A percentile compares a stretch with the other conserved stretches of the same genome.
Conservation (phyloP, 495 filamentous ascomycete species). For the Hamigera avellanea region DNA sequence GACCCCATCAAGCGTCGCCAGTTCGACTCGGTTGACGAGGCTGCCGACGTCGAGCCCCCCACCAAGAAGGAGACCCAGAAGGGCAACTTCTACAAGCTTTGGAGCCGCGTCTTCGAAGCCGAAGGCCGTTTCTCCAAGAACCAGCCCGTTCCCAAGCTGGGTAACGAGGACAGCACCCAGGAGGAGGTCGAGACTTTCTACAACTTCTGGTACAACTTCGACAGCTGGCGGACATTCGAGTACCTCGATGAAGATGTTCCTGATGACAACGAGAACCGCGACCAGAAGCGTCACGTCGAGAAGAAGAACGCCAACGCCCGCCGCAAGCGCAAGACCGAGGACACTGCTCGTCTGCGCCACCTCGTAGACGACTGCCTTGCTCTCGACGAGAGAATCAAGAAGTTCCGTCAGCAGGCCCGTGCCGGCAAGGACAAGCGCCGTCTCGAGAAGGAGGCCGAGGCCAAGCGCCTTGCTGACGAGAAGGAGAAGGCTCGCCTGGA, state of each 20-base stretch:
- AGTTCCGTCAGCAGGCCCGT: conserved; percentile 81
- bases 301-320: conserved; percentile 95
- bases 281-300: conserved; percentile 96
- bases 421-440: conserved; percentile 91
- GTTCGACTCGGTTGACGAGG: conserved; percentile 92
- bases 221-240: conserved; percentile 95
- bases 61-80: conserved; percentile 77
- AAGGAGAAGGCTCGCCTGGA: conserved; percentile 65
- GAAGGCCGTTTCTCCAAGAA: conserved; percentile 86
- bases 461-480: conserved; percentile 72
- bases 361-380: conserved; percentile 75
- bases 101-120: conserved; percentile 73
- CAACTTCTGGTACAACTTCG: conserved; percentile 99
- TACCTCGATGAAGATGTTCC: conserved; percentile 98
- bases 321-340: conserved; percentile 98
- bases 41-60: conserved; percentile 81
- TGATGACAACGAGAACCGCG: conserved; percentile 95
- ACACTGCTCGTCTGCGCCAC: conserved; percentile 77
- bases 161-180: conserved; percentile 73
- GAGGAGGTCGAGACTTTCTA: conserved; percentile 91
- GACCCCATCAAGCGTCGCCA: conserved; percentile 90
- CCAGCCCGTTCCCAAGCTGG: conserved; percentile 74
- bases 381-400: conserved; percentile 90
- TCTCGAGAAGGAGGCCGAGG: conserved; percentile 81
- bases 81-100: conserved; percentile 90